phyloP scores from a whole-genome alignment of 176 grass and related monocot genomes.

The Olyra latifolia region DNA sequence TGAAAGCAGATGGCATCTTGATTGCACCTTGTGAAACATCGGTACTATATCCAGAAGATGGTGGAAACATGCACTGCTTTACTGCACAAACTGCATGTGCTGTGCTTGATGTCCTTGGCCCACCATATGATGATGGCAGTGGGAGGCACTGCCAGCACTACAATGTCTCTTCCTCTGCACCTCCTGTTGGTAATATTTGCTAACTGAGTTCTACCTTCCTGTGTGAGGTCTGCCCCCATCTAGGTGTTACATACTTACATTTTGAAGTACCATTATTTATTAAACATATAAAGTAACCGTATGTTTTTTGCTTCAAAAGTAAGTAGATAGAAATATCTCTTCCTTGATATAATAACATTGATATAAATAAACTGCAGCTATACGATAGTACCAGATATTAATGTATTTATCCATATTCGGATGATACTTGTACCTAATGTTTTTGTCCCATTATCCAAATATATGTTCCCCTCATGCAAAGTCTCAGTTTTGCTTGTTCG shows the following conservation, averaged over 20 bases:
- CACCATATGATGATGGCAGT: slow-evolving; percentile 57
- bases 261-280: not conserved
- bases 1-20: slow-evolving; percentile 53
- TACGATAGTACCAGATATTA: not conserved
- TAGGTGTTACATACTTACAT: not conserved
- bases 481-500: not conserved
- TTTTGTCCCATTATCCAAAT: not conserved
- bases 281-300: not conserved
- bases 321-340: not conserved
- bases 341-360: not conserved
- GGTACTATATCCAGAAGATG: slow-evolving; percentile 53
- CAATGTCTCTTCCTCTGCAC: slow-evolving; percentile 35
- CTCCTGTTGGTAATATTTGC: slow-evolving; percentile 46
- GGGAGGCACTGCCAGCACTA: slow-evolving; percentile 63
- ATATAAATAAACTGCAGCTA: not conserved
- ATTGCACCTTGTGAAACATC: slow-evolving; percentile 61
- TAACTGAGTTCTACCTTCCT: not conserved
- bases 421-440: not conserved
- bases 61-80: slow-evolving; percentile 77
- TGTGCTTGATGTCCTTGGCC: slow-evolving; percentile 65
- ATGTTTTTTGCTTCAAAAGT: not conserved
- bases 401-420: not conserved
- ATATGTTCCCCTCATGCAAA: not conserved
- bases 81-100: slow-evolving; percentile 62
- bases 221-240: not conserved